Conservation (phyloP, 306 rosid species). For the Aeschynomene evenia region DNA sequence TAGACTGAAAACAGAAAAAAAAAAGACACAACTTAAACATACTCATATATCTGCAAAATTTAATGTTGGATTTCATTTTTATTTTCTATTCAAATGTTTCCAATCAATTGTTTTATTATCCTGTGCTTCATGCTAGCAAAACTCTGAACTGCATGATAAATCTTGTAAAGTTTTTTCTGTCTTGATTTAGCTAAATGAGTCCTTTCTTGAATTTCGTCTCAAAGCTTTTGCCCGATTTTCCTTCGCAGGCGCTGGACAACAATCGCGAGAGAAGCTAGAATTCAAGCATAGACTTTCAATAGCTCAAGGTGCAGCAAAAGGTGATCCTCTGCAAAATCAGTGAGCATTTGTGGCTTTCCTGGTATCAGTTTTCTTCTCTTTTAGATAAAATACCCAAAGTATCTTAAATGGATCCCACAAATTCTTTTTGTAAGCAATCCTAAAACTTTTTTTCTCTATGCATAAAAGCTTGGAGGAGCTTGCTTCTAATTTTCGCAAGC, state of each 20-base stretch:
- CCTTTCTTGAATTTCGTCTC: slow-evolving; percentile 5
- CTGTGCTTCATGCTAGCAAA: not conserved
- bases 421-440: slow-evolving; percentile 44
- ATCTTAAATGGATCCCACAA: slow-evolving; percentile 49
- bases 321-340: slow-evolving; percentile 99
- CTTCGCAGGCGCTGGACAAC: slow-evolving; percentile 58
- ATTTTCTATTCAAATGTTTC: not conserved
- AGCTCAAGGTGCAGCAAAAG: slow-evolving; percentile 98
- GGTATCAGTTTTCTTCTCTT: slow-evolving; percentile 84
- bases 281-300: slow-evolving; percentile 85
- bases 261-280: slow-evolving; percentile 70
- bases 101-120: not conserved
- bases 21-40: no score
- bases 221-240: not conserved
- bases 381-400: slow-evolving; percentile 48
- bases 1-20: no score
- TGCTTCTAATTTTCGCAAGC: slow-evolving; percentile 29
- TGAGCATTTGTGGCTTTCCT: slow-evolving; percentile 99
- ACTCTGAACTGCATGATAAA: not conserved
- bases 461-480: slow-evolving; percentile 26
- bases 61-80: not conserved
- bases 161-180: not conserved
- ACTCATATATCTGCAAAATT: not conserved
- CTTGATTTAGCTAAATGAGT: slow-evolving; percentile 13
- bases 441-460: slow-evolving; percentile 22